Evolutionary conservation across 352 stramenopile genomes (phyloP).

Genomic region (Pythium aristosporum): DNA sequence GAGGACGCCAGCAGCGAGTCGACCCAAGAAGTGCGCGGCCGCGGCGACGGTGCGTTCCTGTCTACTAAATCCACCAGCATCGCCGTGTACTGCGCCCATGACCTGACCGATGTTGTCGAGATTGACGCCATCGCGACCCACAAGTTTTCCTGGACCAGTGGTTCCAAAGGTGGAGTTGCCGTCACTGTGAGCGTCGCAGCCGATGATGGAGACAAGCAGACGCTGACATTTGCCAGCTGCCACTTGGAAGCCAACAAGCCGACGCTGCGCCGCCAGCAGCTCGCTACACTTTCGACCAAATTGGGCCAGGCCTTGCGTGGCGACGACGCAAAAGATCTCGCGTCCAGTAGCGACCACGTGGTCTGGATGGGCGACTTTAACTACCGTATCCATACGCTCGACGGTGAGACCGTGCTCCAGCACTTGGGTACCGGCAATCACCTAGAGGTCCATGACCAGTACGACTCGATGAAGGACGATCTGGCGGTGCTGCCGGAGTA

Average conservation of each 20-base stretch:
- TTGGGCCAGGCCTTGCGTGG: constrained; percentile 43
- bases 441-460: constrained; percentile 59
- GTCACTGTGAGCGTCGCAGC: constrained; percentile 40
- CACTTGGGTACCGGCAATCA: constrained; percentile 41
- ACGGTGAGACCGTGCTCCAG: constrained; percentile 46
- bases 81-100: constrained; percentile 47
- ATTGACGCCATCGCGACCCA: constrained; percentile 48
- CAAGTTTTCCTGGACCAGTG: constrained; percentile 57
- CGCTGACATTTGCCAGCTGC: constrained; percentile 66
- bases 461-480: constrained; percentile 69
- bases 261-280: constrained; percentile 50
- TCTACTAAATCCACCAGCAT: constrained; percentile 67
- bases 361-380: constrained; percentile 86
- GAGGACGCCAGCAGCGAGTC: constrained; percentile 1
- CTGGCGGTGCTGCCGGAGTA: constrained; percentile 29
- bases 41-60: constrained; percentile 61
- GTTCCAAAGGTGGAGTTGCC: constrained; percentile 63
- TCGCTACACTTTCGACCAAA: constrained; percentile 42
- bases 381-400: constrained; percentile 59
- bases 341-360: constrained; percentile 65
- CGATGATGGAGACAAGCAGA: constrained; percentile 23
- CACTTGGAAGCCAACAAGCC: constrained; percentile 68
- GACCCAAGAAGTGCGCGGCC: constrained; percentile 40
- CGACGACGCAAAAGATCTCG: constrained; percentile 33
- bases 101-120: constrained; percentile 39